Conservation (phyloP, 805 yeast genomes). For the Blastobotrys attinorum region DNA sequence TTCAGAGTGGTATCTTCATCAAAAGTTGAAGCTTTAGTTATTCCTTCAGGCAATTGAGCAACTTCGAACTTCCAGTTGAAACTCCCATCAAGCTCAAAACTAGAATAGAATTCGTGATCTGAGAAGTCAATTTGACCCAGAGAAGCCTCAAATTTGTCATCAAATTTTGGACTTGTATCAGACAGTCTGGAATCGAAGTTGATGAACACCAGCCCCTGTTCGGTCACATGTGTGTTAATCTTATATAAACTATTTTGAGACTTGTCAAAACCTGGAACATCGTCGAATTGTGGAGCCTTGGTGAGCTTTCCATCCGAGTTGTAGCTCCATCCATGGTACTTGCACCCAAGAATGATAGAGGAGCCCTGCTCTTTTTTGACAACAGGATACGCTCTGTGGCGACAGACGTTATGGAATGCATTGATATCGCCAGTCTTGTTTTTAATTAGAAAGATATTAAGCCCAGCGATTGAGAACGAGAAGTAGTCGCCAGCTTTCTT, state of each 20-base stretch:
- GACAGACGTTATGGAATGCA: conserved; percentile 3
- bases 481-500: conserved; percentile 1
- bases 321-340: conserved; percentile 1
- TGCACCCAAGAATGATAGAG: conserved; percentile 2
- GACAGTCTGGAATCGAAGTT: background rate
- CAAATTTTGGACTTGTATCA: too few relatives aligned
- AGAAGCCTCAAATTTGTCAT: background rate
- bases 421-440: conserved; percentile 2
- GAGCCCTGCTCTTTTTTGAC: background rate
- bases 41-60: background rate
- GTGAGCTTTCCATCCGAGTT: background rate
- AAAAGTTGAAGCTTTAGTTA: background rate
- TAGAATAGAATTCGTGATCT: background rate
- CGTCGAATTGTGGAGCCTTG: conserved; percentile 2
- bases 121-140: background rate
- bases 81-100: background rate
- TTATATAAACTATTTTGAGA: background rate
- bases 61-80: conserved; percentile 1
- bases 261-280: conserved; percentile 1
- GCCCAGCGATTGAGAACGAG: background rate
- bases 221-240: conserved; percentile 1
- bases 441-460: background rate
- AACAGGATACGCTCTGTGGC: conserved; percentile 1
- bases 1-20: too few relatives aligned
- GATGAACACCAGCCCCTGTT: conserved; percentile 1